Base-by-base conservation (phyloP, 2,329 filamentous ascomycete species). In the Fusarium sp. region DNA sequence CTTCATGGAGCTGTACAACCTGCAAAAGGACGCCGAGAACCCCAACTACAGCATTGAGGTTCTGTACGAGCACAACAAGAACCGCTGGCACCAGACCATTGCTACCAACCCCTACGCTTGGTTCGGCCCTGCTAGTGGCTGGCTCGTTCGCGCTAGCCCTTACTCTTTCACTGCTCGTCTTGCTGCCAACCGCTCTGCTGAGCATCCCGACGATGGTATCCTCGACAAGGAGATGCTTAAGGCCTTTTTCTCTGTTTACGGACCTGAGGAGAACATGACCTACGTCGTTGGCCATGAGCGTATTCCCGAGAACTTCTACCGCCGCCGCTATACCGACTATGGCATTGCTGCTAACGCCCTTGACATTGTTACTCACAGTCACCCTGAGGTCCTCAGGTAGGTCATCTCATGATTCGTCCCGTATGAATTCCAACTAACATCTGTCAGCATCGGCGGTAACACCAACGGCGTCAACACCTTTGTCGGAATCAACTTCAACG, bases 231-330 rank as follows among this genome's bases (percentile, higher is more conserved):
- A 82, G 3, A 80, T 80, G 2, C 79, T 88, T 58, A 83, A 82
- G 60, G 83, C 79, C 69, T 88, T 88, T 78, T 88, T 83, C 68
- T 85, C 79, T 16, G 83, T 89, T 19, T 81, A 80, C 50, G 79
- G 81, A 9, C 61, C 67, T 13, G 67, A 72, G 33, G 80, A 84
- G 11, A 80, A 82, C 44, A 75, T 86, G 43, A 81, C 80, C 8
- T 85, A 87, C 71, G 83, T 82, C 13, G 74, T 81, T 30, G 87
- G 87, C n/a, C 83, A 84, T 73, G 86, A 89, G 72, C 81, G 83
- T 7, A 87, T 89, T 46, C 87, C 87, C 0, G 81, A 84, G 30
- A 88, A 88, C 78, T 89, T 86, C 85, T 89, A 86, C 77, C 75
- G 77, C 32, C 73, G 72, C 19, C 69, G 69, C 8, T 82, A 83